Evolutionary conservation across 352 stramenopile genomes (phyloP).

Genomic region (Thraustochytrium sp.): DNA sequence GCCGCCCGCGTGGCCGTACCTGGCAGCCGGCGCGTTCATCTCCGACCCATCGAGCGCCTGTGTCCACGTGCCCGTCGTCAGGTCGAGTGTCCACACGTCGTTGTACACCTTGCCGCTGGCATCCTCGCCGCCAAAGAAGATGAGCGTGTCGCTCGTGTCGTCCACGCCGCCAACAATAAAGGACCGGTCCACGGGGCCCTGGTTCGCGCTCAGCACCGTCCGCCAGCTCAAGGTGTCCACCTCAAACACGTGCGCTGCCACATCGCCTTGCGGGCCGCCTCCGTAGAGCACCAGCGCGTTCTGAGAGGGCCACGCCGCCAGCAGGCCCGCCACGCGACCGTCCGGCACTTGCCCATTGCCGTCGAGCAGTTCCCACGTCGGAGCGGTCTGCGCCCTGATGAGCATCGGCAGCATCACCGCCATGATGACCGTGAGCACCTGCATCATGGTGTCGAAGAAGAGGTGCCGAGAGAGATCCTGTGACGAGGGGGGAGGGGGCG

Average conservation of each 20-base stretch:
- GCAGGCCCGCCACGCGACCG: background rate
- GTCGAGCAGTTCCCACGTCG: background rate
- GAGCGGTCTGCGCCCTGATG: background rate
- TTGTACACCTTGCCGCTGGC: background rate
- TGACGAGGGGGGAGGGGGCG: too few relatives aligned
- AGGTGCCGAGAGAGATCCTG: too few relatives aligned
- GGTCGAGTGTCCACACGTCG: constrained; percentile 31
- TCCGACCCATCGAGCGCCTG: background rate
- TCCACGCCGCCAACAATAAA: background rate
- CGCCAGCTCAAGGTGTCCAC: background rate
- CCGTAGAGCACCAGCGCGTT: background rate
- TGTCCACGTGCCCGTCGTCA: background rate
- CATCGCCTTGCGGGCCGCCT: background rate
- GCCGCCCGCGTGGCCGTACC: background rate
- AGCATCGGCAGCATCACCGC: background rate
- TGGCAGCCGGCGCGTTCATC: background rate
- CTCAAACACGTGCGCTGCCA: background rate
- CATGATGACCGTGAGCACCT: background rate
- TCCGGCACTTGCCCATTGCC: too few relatives aligned
- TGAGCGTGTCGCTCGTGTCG: background rate
- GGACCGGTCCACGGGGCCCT: background rate
- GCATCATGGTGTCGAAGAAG: too few relatives aligned
- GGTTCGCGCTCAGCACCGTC: background rate
- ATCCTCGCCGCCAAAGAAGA: constrained; percentile 21
- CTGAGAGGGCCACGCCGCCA: background rate